Conservation (phyloP, 805 yeast genomes). For the Yarrowia bubula region DNA sequence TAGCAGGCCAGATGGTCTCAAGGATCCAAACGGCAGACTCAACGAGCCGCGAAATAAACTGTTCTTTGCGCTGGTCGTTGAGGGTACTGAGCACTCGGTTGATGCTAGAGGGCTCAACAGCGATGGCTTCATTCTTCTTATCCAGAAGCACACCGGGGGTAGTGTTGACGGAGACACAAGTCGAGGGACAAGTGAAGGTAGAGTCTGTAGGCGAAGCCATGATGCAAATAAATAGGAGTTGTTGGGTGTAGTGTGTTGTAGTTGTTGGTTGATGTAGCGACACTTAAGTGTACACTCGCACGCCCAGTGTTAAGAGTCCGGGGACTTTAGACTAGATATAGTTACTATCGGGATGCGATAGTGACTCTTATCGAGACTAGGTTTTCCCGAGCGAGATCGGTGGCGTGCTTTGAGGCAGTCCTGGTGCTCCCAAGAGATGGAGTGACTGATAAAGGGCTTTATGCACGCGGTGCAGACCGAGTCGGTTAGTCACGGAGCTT, state of each 20-base stretch:
- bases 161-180: slow-evolving; percentile 15
- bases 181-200: slow-evolving; percentile 21
- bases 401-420: slow-evolving; percentile 22
- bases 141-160: slow-evolving; percentile 13
- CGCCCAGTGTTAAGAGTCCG: not conserved
- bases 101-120: slow-evolving; percentile 8
- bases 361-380: slow-evolving; percentile 27
- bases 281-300: not conserved
- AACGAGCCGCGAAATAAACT: slow-evolving; percentile 29
- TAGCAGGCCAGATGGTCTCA: slow-evolving; percentile 38
- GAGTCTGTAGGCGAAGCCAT: slow-evolving; percentile 22
- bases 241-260: not conserved
- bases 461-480: slow-evolving; percentile 23
- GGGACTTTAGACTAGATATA: slow-evolving; percentile 17
- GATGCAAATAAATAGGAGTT: not conserved
- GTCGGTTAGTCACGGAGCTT: slow-evolving; percentile 27
- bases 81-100: slow-evolving; percentile 12
- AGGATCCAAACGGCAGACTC: slow-evolving; percentile 37
- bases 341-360: slow-evolving; percentile 26
- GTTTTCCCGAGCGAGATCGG: slow-evolving; percentile 27
- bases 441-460: slow-evolving; percentile 18
- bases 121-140: slow-evolving; percentile 3
- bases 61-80: slow-evolving; percentile 11
- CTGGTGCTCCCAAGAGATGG: not conserved
- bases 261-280: not conserved